Conservation (phyloP, 257 asterid species). For the Linderniella brevidens region DNA sequence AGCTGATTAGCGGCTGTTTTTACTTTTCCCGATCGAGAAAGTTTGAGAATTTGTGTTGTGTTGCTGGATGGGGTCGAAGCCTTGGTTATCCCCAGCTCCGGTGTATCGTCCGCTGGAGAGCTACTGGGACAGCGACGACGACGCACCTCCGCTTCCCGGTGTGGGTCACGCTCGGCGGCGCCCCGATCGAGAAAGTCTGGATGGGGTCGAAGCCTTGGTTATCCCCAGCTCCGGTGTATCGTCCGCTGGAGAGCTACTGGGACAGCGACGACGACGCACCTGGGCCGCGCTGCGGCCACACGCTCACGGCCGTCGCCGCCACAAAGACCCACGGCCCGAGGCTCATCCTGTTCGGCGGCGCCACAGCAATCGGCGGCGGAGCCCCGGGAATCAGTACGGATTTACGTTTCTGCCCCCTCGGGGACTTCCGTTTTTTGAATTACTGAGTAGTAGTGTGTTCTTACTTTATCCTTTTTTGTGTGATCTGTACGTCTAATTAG, state of each 20-base stretch:
- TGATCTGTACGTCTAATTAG: conserved; percentile 19
- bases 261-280: conserved; percentile 89
- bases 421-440: conserved; percentile 1
- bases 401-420: background rate
- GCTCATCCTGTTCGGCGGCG: conserved; percentile 89
- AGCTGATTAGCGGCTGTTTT: no score
- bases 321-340: conserved; percentile 85
- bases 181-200: background rate
- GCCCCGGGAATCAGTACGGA: conserved; percentile 74
- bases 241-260: conserved; percentile 60
- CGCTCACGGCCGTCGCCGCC: conserved; percentile 89
- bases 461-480: background rate
- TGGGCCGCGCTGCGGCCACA: conserved; percentile 93
- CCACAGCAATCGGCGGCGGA: conserved; percentile 88
- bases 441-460: background rate
- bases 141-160: no score
- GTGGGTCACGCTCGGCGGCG: conserved; percentile 88
- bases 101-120: conserved; percentile 41
- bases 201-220: conserved; percentile 65
- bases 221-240: conserved; percentile 48
- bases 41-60: no score
- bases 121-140: conserved; percentile 83
- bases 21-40: no score
- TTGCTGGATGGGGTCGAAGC: conserved; percentile 53
- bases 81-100: conserved; percentile 55